Conservation (phyloP, 129 eudicot species). For the Sambucus nigra region DNA sequence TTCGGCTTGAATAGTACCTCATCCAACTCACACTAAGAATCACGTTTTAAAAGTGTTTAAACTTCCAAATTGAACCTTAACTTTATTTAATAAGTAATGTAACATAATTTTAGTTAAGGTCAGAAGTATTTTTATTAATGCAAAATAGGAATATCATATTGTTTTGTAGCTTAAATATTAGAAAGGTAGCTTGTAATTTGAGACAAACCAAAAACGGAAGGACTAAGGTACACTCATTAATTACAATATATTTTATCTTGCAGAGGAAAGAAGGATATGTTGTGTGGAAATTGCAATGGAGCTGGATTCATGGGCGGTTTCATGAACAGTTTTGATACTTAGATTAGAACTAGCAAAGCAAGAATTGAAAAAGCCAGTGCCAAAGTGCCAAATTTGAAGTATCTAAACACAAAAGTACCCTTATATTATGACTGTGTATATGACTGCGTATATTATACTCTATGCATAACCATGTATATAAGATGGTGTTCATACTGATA, state of each 20-base stretch:
- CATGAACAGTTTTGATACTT: constrained; percentile 57
- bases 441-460: not conserved
- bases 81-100: too few species aligned
- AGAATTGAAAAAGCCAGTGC: not conserved
- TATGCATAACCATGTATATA: not conserved
- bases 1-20: too few species aligned
- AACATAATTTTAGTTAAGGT: too few species aligned
- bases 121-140: too few species aligned
- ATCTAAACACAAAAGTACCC: not conserved
- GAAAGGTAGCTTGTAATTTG: too few species aligned
- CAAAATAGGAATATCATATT: too few species aligned
- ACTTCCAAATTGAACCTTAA: too few species aligned
- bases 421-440: not conserved
- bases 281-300: constrained; percentile 78
- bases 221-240: too few species aligned
- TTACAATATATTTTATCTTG: constrained; percentile 6
- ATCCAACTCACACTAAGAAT: too few species aligned
- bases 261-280: constrained; percentile 72
- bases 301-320: constrained; percentile 88
- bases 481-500: not conserved
- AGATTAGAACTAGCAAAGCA: constrained; percentile 4
- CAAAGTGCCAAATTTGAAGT: not conserved
- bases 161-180: too few species aligned
- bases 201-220: too few species aligned
- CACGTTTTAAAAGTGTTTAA: too few species aligned